A percentile compares a stretch with the other conserved stretches of the same genome.
Evolutionary conservation across 129 eudicot species (phyloP).

Genomic region (Rutidosis leptorrhynchoides): DNA sequence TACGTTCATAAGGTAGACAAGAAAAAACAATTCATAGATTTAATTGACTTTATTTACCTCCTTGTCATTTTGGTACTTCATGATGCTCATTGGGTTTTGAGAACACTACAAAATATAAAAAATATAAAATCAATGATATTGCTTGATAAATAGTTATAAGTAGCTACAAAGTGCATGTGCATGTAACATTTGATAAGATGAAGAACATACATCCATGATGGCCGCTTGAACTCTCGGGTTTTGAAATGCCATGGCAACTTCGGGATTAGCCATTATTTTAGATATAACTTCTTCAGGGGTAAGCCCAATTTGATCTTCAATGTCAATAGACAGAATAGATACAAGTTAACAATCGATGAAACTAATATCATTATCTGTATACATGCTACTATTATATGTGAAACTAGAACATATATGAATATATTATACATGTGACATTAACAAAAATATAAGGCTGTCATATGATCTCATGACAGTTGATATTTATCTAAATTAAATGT

Average conservation of each 20-base stretch:
- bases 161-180: background rate
- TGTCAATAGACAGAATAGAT: conserved; percentile 4
- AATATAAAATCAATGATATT: conserved; percentile 10
- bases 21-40: too few relatives aligned
- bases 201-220: conserved; percentile 79
- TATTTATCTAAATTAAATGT: background rate
- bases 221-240: conserved; percentile 99
- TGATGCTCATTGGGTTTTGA: conserved; percentile 87
- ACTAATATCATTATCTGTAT: background rate
- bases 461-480: background rate
- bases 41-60: too few relatives aligned
- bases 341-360: background rate
- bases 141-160: background rate
- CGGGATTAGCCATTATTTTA: conserved; percentile 96
- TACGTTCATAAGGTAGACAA: background rate
- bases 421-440: background rate
- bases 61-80: conserved; percentile 95
- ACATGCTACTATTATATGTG: background rate
- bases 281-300: conserved; percentile 95
- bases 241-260: conserved; percentile 95
- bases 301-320: conserved; percentile 86
- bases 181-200: background rate
- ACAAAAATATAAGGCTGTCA: background rate
- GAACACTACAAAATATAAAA: conserved; percentile 82
- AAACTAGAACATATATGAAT: background rate